Evolutionary conservation across 495 filamentous ascomycete species (phyloP).

Genomic region (Trichoderma gamsii): DNA sequence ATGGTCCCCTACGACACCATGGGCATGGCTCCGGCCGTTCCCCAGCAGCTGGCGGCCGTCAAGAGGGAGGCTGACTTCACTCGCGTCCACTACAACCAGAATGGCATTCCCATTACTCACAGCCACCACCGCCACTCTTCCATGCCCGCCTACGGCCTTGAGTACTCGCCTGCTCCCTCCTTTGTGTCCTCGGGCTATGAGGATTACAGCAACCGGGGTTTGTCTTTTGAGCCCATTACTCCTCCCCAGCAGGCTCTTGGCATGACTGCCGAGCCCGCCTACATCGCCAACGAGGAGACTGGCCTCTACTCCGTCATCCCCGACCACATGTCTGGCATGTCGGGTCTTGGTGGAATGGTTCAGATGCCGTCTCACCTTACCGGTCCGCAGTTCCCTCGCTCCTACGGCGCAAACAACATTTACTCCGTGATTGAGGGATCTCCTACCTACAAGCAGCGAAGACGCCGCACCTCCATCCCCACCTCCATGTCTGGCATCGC

Average conservation of each 20-base stretch:
- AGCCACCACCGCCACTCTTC: conserved; percentile 87
- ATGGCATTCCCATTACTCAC: conserved; percentile 75
- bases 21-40: conserved; percentile 52
- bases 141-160: conserved; percentile 88
- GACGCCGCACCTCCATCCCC: conserved; percentile 85
- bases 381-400: conserved; percentile 66
- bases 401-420: conserved; percentile 68
- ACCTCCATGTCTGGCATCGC: conserved; percentile 62
- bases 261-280: conserved; percentile 80
- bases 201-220: conserved; percentile 92
- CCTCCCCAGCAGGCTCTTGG: conserved; percentile 82
- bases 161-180: conserved; percentile 95
- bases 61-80: conserved; percentile 76
- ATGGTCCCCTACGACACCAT: conserved; percentile 70
- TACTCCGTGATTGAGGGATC: conserved; percentile 97
- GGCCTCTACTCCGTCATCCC: conserved; percentile 92
- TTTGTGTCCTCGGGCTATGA: conserved; percentile 96
- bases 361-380: conserved; percentile 82
- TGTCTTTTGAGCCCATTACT: conserved; percentile 94
- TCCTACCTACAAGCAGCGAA: conserved; percentile 94
- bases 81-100: conserved; percentile 80
- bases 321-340: conserved; percentile 55
- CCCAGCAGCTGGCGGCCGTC: conserved; percentile 53
- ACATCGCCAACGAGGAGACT: conserved; percentile 95
- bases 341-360: conserved; percentile 75